Evolutionary conservation across 2,329 filamentous ascomycete species (phyloP).

Genomic region (Ceratocystis cubensis): DNA sequence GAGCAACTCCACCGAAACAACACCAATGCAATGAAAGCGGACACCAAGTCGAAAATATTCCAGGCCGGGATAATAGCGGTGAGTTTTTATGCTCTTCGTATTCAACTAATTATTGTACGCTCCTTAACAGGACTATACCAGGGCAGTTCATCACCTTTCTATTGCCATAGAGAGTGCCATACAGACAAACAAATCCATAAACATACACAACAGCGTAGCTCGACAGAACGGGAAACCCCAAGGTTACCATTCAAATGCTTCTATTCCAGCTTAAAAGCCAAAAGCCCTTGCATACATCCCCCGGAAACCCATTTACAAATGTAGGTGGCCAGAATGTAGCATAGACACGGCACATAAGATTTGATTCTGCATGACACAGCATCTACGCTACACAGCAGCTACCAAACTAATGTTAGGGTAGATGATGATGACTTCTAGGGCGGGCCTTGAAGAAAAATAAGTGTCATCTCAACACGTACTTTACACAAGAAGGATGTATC

Average conservation of each 20-base stretch:
- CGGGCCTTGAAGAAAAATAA: background rate
- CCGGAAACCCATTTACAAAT: background rate
- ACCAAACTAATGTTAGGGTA: background rate
- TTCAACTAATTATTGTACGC: background rate
- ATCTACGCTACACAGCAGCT: background rate
- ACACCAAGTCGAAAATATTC: no score
- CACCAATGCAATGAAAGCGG: no score
- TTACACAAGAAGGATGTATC: background rate
- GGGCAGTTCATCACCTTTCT: no score
- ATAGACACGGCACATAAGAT: background rate
- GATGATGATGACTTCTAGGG: no score
- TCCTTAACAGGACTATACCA: no score
- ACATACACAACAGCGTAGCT: background rate
- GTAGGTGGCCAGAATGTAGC: background rate
- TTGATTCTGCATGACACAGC: conserved; percentile 9
- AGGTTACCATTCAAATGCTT: background rate
- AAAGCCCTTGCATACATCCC: conserved; percentile 6
- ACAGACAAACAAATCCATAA: background rate
- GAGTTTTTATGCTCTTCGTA: no score
- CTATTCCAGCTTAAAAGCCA: background rate
- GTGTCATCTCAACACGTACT: background rate
- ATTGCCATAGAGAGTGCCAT: background rate
- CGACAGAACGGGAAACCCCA: background rate
- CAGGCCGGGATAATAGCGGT: no score
- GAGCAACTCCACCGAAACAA: background rate